Percentiles rank a stretch among this genome's conserved stretches.
These are phyloP conservation scores for Acorus gramineus DNA, from an alignment of 106 monocot genomes.

Conservation along the genomic window DNA sequence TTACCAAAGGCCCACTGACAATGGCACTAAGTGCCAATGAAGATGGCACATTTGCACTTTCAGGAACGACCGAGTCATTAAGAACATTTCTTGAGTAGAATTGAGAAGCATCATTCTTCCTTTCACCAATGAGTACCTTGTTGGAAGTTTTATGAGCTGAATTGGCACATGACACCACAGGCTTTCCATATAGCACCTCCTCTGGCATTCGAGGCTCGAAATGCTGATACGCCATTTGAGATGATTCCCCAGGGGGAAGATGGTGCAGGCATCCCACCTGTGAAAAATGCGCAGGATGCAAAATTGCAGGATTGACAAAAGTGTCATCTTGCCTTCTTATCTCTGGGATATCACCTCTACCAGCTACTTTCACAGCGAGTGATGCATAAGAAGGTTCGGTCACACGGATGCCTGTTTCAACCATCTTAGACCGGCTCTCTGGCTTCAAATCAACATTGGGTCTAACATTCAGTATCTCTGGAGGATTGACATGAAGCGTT, in stretches of 20 bases:
- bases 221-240: neutral
- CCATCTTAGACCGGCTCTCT: neutral
- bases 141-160: neutral
- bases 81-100: constrained; percentile 1
- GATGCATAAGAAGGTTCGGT: no score
- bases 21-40: neutral
- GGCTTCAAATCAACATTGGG: neutral
- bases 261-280: neutral
- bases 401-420: neutral
- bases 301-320: constrained; percentile 1
- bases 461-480: no score
- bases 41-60: neutral
- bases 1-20: neutral
- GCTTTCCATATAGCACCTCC: constrained; percentile 2
- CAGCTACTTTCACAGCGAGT: no score
- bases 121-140: neutral
- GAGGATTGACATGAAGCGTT: neutral
- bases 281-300: neutral
- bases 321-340: neutral
- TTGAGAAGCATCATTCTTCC: constrained; percentile 1
- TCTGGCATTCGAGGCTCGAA: constrained; percentile 13
- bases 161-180: neutral
- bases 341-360: no score
- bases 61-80: neutral
- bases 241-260: neutral